Base-by-base conservation (phyloP, 2,329 filamentous ascomycete species). In the Alternaria gaisen region DNA sequence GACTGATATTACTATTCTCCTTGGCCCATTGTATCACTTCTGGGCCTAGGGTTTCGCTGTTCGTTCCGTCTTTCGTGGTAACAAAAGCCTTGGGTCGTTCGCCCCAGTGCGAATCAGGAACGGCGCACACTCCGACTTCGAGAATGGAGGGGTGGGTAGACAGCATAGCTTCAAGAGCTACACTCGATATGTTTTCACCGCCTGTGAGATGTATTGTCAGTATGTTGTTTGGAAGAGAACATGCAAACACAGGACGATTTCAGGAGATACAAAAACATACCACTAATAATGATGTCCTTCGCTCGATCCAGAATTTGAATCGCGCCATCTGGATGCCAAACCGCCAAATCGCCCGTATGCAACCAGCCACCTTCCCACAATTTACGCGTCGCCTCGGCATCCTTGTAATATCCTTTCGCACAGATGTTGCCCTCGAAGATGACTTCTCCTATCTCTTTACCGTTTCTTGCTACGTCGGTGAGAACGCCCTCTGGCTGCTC, bases 201-300 rank as follows among this genome's bases (percentile, higher is more conserved):
- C 94, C 94, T 92, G 61, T 24, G 8, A 51, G 20, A 12, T 44
- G 8, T 22, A 9, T 4, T 14, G 5, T 47, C 40, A 36, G 26
- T 22, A 48, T 8, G 3, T 18, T 9, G 26, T 20, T 4, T 8
- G 1, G 10, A 36, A 30, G 9, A 10, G 40, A 28, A 24, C 6
- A 22, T 3, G 46, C 9, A 34, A 6, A 14, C n/a, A 3, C 14
- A 26, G 14, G 20, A 32, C 14, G 4, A 36, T 34, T 2, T 9
- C 8, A 11, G 28, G 22, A 24, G 12, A 34, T 6, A 24, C 18
- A 26, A 46, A 26, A 51, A 78, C 85, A 69, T 83, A 92, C 91
- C 92, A 54, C 92, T 96, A 65, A 99, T 99, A 73, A 99, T 99
- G 54, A 99, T 97, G 76, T 99, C 95, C 83, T 99, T 99, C 14